A percentile compares a stretch with the other conserved stretches of the same genome.
Conservation (phyloP, 1,284 basidiomycete species). For the Tylopilus sp. region DNA sequence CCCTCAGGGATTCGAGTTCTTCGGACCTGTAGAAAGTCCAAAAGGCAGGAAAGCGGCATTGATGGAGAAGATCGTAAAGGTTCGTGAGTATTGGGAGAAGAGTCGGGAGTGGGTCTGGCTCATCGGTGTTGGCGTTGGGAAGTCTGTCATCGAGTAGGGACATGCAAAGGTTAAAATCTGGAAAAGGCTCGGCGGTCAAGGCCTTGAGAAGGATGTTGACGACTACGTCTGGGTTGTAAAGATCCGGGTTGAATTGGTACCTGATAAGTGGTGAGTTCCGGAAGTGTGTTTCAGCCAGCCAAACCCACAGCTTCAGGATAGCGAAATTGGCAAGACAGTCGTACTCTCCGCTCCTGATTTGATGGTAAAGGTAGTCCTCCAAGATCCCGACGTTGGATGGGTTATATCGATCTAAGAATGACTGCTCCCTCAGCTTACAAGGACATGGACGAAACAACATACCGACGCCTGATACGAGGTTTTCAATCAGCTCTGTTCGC, state of each 20-base stretch:
- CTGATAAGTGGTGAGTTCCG: slow-evolving; percentile 40
- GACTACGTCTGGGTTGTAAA: slow-evolving; percentile 89
- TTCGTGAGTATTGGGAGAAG: slow-evolving; percentile 72
- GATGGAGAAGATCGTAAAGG: slow-evolving; percentile 74
- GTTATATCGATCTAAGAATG: slow-evolving; percentile 81
- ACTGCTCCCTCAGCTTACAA: slow-evolving; percentile 9
- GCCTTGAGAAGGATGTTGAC: slow-evolving; percentile 94
- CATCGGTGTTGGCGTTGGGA: slow-evolving; percentile 58
- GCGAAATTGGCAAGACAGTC: slow-evolving; percentile 92
- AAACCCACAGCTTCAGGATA: slow-evolving; percentile 71
- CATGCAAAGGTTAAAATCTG: slow-evolving; percentile 92
- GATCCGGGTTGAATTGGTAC: slow-evolving; percentile 93
- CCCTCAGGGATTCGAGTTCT: slow-evolving; percentile 64
- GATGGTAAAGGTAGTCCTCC: slow-evolving; percentile 91
- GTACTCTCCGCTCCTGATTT: slow-evolving; percentile 85
- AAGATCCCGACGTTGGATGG: slow-evolving; percentile 88
- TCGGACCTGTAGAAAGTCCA: slow-evolving; percentile 73
- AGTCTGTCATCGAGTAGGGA: slow-evolving; percentile 80
- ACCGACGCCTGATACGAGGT: slow-evolving; percentile 90
- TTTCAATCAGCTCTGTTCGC: slow-evolving; percentile 81
- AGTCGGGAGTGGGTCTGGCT: slow-evolving; percentile 71
- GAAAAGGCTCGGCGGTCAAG: slow-evolving; percentile 74
- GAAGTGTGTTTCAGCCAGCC: not conserved
- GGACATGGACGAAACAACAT: slow-evolving; percentile 31
- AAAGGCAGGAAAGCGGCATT: slow-evolving; percentile 88